A percentile compares a stretch with the other conserved stretches of the same genome.
These are phyloP conservation scores for Myxozyma neotropica DNA, from an alignment of 805 yeast species.

Conservation along the genomic window DNA sequence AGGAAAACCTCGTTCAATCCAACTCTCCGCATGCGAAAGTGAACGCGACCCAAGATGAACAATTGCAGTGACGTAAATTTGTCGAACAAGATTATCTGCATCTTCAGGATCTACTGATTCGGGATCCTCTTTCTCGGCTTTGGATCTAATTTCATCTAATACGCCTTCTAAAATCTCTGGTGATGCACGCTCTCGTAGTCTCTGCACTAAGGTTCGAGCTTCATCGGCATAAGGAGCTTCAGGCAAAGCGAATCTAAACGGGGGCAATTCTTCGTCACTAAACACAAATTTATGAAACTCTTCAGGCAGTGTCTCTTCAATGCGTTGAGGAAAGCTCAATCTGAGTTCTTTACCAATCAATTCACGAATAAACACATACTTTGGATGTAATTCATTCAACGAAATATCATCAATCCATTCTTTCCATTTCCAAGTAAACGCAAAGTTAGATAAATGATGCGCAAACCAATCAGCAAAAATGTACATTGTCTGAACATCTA, in stretches of 20 bases:
- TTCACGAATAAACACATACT: slow-evolving; percentile 70
- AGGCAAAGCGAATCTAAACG: slow-evolving; percentile 43
- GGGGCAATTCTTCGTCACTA: slow-evolving; percentile 33
- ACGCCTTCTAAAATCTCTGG: slow-evolving; percentile 22
- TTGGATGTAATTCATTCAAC: slow-evolving; percentile 64
- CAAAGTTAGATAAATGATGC: slow-evolving; percentile 88
- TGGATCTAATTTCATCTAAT: slow-evolving; percentile 32
- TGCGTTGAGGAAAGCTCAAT: slow-evolving; percentile 71
- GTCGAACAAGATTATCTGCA: slow-evolving; percentile 43
- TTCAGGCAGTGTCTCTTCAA: slow-evolving; percentile 69
- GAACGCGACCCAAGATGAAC: slow-evolving; percentile 88
- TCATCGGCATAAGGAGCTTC: slow-evolving; percentile 23
- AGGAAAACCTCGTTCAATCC: slow-evolving; percentile 49
- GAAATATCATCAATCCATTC: slow-evolving; percentile 72
- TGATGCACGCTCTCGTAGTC: slow-evolving; percentile 25
- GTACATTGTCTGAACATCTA: slow-evolving; percentile 76
- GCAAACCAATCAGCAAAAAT: slow-evolving; percentile 89
- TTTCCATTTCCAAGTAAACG: slow-evolving; percentile 96
- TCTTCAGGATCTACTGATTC: slow-evolving; percentile 24
- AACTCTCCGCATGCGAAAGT: slow-evolving; percentile 69
- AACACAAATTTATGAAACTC: slow-evolving; percentile 46
- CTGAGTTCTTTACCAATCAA: slow-evolving; percentile 82
- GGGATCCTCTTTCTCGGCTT: slow-evolving; percentile 27
- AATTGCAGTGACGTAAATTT: slow-evolving; percentile 67
- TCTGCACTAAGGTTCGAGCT: slow-evolving; percentile 20